A percentile compares a stretch with the other conserved stretches of the same genome.
Conservation (phyloP, 768 basidiomycete genomes). For the Paxillus involutus region DNA sequence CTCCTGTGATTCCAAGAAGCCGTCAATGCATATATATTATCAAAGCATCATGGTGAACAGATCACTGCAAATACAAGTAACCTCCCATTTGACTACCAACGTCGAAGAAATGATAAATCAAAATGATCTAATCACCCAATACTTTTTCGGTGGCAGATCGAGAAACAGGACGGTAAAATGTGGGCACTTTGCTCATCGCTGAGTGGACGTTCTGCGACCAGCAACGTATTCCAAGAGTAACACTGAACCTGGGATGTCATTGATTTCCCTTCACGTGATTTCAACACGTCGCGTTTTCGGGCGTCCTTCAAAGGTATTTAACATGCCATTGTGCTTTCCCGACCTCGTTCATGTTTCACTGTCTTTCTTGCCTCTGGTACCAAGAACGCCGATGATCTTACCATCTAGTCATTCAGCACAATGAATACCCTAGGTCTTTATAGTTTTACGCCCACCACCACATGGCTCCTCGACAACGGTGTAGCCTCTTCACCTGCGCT, state of each 20-base stretch:
- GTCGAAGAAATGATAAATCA: no score
- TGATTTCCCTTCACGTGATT: slow-evolving; percentile 25
- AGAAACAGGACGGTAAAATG: no score
- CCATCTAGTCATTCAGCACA: slow-evolving; percentile 1
- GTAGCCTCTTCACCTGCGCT: no score
- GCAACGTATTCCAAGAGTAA: no score
- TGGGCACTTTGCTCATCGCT: no score
- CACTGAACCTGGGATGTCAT: not conserved
- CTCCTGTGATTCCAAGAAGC: no score
- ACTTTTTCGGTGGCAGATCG: no score
- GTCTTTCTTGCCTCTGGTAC: not conserved
- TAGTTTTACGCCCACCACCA: slow-evolving; percentile 17
- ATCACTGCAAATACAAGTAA: no score
- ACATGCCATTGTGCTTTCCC: not conserved
- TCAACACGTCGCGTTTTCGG: not conserved
- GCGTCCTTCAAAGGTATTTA: slow-evolving; percentile 4
- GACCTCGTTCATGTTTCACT: not conserved
- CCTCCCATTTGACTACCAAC: no score
- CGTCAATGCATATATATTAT: no score
- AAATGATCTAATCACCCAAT: no score
- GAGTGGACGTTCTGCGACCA: not conserved
- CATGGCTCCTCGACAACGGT: slow-evolving; percentile 23
- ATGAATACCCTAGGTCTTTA: slow-evolving; percentile 30
- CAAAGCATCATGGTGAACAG: no score
- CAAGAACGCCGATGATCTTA: slow-evolving; percentile 5